Base-by-base conservation (phyloP, 306 rosid genomes). In the Quercus wislizeni region DNA sequence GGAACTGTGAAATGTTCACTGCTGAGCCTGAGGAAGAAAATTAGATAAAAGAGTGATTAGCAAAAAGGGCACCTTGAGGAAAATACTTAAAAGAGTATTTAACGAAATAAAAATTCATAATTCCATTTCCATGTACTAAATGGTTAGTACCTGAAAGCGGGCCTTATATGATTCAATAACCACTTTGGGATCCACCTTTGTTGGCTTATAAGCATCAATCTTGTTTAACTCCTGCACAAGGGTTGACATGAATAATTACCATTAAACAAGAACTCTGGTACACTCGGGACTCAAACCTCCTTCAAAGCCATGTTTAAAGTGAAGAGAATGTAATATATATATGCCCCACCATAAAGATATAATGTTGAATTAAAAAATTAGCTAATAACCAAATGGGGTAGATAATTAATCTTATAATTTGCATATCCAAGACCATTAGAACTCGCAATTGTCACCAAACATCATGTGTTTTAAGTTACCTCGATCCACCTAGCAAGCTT, bases 161-260 rank as follows among this genome's bases (percentile, higher is more conserved):
- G 77, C 86, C 87, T 82, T 90, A 89, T 78, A 93, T 65, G 4
- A 2, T 18, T 74, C 90, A 23, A 90, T 79, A 5, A 77, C 10
- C 76, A 86, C 85, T 33, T 73, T 54, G 12, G 92, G 89, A 81
- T 91, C 88, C 17, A 21, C n/a, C 79, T 84, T 89, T 55, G 94
- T 90, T 69, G 75, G 80, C 77, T 88, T 85, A 68, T 91, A 93
- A 49, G 92, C 93, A 73, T 83, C 88, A 54, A 88, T 86, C 85
- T 88, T 90, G 84, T 90, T 88, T 79, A 92, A 4, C 80, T 82
- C 90, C 97, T 92, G 88, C 85, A 74, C 69, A 62, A 58, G 76
- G 65, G 5, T 19, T 15, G 17, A 62, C 49, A 73, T 31, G 62
- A 63, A 63, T 61, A 25, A 79, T 67, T 55, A 85, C 18, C 69